These are phyloP conservation scores for Micractinium conductrix DNA, from an alignment of 139 green algal genomes.

Conservation along the genomic window DNA sequence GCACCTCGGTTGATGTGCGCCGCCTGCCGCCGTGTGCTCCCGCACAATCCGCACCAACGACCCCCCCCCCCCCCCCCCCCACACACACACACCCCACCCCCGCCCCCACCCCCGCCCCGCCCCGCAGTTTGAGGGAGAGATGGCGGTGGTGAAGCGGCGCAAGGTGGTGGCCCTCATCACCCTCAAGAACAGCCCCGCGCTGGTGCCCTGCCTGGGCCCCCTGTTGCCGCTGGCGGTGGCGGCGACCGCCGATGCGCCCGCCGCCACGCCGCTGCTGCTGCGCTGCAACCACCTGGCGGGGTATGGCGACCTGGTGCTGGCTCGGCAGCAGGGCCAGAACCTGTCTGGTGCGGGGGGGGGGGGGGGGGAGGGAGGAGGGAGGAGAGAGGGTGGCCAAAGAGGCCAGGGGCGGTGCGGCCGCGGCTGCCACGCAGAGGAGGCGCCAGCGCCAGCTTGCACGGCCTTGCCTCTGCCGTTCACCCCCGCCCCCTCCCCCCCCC, in stretches of 20 bases:
- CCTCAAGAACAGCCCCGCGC: background rate
- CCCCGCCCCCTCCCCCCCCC: background rate
- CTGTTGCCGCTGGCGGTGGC: constrained; percentile 9
- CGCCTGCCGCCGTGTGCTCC: too few relatives aligned
- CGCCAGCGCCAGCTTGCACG: too few relatives aligned
- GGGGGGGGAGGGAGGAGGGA: background rate
- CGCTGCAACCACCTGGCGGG: background rate
- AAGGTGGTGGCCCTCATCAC: background rate
- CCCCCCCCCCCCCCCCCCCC: background rate
- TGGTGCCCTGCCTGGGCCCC: background rate
- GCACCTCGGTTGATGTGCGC: too few relatives aligned
- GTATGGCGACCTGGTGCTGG: background rate
- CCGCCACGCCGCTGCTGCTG: background rate
- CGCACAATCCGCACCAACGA: too few relatives aligned
- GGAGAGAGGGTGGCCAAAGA: too few relatives aligned
- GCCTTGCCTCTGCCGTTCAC: too few relatives aligned
- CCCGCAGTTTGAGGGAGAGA: background rate
- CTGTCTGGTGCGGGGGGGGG: background rate
- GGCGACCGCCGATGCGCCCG: background rate
- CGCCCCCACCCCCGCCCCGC: background rate
- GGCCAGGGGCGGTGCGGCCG: too few relatives aligned
- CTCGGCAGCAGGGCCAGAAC: constrained; percentile 20
- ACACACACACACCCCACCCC: background rate
- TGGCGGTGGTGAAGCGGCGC: constrained; percentile 14
- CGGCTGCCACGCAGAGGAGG: too few relatives aligned